Evolutionary conservation across 73 alveolate genomes (phyloP).

Genomic region (Paramecium primaurelia): DNA sequence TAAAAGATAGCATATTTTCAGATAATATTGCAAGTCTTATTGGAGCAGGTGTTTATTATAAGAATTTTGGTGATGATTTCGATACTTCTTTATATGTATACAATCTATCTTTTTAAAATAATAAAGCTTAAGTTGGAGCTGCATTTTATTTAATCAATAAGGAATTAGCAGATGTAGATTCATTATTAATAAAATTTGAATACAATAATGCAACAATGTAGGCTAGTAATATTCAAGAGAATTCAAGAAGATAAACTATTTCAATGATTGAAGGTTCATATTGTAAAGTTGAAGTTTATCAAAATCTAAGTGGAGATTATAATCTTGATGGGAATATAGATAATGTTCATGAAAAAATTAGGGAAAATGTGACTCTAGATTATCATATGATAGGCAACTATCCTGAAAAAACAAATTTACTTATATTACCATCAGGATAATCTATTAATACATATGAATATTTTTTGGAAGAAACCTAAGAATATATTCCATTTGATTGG

Average conservation of each 20-base stretch:
- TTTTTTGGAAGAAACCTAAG: background rate
- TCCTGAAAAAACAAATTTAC: background rate
- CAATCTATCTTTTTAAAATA: background rate
- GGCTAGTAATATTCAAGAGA: background rate
- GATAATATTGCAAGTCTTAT: background rate
- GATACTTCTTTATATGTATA: background rate
- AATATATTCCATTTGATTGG: conserved; percentile 26
- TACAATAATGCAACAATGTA: background rate
- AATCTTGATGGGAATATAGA: background rate
- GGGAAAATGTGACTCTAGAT: background rate
- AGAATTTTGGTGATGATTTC: background rate
- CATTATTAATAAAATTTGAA: background rate
- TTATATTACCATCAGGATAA: conserved; percentile 43
- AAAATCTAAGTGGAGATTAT: background rate
- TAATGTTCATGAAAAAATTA: background rate
- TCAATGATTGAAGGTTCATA: background rate
- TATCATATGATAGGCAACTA: background rate
- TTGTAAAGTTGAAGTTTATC: background rate
- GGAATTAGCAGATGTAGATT: background rate
- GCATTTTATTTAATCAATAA: background rate
- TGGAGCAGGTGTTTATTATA: conserved; percentile 12
- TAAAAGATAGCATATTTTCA: background rate
- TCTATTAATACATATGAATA: background rate
- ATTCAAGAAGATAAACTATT: conserved; percentile 2
- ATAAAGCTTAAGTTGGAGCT: conserved; percentile 24